Base-by-base conservation (phyloP, 345 rosid genomes). In the Eucalyptus decipiens region DNA sequence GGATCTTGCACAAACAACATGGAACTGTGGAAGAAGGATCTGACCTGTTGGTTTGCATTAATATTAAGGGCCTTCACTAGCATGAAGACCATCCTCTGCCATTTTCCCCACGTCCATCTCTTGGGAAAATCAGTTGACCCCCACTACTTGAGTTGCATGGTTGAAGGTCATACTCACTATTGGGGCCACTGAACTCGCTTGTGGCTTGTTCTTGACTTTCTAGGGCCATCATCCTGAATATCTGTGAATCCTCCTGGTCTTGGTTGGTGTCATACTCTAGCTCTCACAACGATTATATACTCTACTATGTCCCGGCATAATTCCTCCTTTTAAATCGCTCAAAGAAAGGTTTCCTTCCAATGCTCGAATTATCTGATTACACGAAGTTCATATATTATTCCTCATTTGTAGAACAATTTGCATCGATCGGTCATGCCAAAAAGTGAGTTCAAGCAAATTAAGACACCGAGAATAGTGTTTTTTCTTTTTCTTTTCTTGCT, bases 261-360 rank as follows among this genome's bases (percentile, higher is more conserved):
- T 96, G 96, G 67, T 86, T 90, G 17, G 95, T 90, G 91, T 92
- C 93, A 85, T 96, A 96, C 87, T 97, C 97, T 43, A 90, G 87
- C 96, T 95, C 47, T 92, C 97, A 24, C 89, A 89, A 14, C 94
- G 91, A 90, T 94, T 88, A 67, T 90, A 92, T 5, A 86, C 65
- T 86, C 89, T 88, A 89, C 96, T 94, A 30, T 93, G 91, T 34
- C 96, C 97, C 14, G 96, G 95, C 62, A 86, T 69, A 9, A 87
- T 88, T 90, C 97, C 97, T 85, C 93, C 94, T 15, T 93, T 94
- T 80, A 97, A 91, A 45, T 97, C 96, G 45, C 92, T 94, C 60
- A 95, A 60, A 60, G 97, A 91, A 54, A 94, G 88, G 87, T 96
- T 96, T 47, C 99, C 99, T 91, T 95, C 98, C 69, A 97, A 91